Conservation (phyloP, 176 grass and related monocot genomes). For the Lolium perenne region DNA sequence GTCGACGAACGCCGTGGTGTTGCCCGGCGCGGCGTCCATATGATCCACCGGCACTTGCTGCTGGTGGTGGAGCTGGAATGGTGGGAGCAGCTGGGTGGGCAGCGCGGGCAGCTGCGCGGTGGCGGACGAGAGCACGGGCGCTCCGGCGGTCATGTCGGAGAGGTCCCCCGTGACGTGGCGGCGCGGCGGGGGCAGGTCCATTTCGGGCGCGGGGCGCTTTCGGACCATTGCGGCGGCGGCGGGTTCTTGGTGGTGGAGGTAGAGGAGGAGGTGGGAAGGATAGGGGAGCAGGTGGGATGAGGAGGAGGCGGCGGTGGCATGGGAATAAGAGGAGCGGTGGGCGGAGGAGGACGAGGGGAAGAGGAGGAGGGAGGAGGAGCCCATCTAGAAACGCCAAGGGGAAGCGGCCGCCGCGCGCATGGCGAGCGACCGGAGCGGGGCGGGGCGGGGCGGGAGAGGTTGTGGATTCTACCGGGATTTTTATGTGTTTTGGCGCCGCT, state of each 20-base stretch:
- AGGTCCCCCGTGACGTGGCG: slow-evolving; percentile 51
- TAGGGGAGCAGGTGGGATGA: slow-evolving; percentile 43
- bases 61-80: slow-evolving; percentile 13
- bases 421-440: slow-evolving; percentile 2
- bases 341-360: slow-evolving; percentile 60
- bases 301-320: slow-evolving; percentile 45
- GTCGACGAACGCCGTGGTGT: slow-evolving; percentile 73
- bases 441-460: neutral
- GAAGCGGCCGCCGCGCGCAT: slow-evolving; percentile 68
- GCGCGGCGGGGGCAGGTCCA: slow-evolving; percentile 58
- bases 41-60: neutral
- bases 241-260: slow-evolving; percentile 56
- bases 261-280: slow-evolving; percentile 29
- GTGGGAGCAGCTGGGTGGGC: slow-evolving; percentile 47
- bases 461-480: slow-evolving; percentile 5
- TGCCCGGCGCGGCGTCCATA: slow-evolving; percentile 26
- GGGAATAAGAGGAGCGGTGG: slow-evolving; percentile 36
- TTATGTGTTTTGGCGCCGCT: slow-evolving; percentile 36
- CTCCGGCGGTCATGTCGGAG: slow-evolving; percentile 38
- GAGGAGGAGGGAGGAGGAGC: slow-evolving; percentile 78
- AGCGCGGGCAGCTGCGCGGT: slow-evolving; percentile 56
- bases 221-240: slow-evolving; percentile 62
- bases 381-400: slow-evolving; percentile 84
- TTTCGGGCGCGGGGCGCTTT: slow-evolving; percentile 77
- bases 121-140: slow-evolving; percentile 7